Percentiles rank a stretch among this genome's conserved stretches.
phyloP scores from a whole-genome alignment of 176 grass and related monocot genomes.

The Cymbopogon citratus region DNA sequence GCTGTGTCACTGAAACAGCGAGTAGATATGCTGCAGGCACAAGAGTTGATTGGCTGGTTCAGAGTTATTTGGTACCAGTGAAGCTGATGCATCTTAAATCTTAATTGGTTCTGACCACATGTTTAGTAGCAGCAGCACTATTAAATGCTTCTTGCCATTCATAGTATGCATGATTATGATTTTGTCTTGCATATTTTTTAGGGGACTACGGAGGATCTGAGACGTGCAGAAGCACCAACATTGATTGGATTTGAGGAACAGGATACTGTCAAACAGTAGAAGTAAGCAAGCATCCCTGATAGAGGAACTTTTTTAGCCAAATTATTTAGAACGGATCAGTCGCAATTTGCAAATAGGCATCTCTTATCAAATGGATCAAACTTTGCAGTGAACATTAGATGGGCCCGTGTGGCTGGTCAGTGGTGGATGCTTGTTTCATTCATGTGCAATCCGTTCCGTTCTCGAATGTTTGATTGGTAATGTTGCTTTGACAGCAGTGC shows the following conservation, averaged over 20 bases:
- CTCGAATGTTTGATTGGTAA: neutral
- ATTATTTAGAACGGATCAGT: neutral
- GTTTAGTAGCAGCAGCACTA: neutral
- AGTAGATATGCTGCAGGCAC: neutral
- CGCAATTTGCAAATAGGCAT: neutral
- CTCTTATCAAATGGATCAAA: neutral
- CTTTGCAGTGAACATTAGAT: neutral
- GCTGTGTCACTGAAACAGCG: neutral
- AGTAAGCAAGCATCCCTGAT: neutral
- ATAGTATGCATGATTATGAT: neutral
- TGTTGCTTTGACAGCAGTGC: neutral
- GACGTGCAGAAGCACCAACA: neutral
- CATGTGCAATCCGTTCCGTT: neutral
- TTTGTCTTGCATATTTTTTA: neutral
- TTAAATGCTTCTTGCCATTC: neutral
- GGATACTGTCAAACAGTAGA: neutral
- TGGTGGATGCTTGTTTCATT: neutral
- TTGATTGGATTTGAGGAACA: neutral
- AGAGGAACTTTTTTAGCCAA: neutral
- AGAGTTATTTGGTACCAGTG: neutral
- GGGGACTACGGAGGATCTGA: neutral
- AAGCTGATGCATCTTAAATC: neutral
- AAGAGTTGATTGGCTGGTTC: neutral
- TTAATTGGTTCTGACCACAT: neutral
- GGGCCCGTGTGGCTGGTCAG: neutral